phyloP scores from a whole-genome alignment of 169 alveolate species.

The Besnoitia besnoiti region DNA sequence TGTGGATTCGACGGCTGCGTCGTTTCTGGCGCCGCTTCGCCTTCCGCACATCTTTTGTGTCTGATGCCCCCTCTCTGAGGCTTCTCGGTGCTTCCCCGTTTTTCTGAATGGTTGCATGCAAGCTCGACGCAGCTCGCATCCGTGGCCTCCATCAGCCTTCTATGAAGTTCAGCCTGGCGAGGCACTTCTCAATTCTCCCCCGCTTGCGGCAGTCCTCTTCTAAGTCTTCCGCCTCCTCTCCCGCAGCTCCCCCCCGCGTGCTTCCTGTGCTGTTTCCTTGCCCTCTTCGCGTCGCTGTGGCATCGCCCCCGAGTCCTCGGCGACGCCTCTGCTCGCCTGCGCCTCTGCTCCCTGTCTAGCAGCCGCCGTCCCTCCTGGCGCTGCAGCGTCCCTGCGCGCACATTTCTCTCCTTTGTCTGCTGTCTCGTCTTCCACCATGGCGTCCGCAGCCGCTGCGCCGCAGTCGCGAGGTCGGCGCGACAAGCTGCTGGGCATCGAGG shows the following conservation, averaged over 20 bases:
- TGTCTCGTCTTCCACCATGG: background rate
- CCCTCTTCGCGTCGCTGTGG: too few relatives aligned
- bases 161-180: background rate
- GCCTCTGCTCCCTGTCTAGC: too few relatives aligned
- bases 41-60: background rate
- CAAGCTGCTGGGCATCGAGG: constrained; percentile 58
- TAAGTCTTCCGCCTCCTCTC: background rate
- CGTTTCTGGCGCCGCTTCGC: too few relatives aligned
- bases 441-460: background rate
- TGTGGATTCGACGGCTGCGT: too few relatives aligned
- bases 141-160: background rate
- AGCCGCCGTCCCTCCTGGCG: background rate
- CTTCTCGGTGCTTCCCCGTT: background rate
- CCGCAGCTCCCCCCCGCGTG: too few relatives aligned
- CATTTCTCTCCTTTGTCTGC: background rate
- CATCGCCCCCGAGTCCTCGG: too few relatives aligned
- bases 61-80: background rate
- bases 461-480: constrained; percentile 52
- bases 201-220: background rate
- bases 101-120: background rate
- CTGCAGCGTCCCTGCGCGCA: background rate
- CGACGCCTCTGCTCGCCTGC: too few relatives aligned
- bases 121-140: background rate
- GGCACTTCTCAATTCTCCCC: background rate
- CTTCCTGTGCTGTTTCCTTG: too few relatives aligned